Base-by-base conservation (phyloP, 2,329 filamentous ascomycete genomes). In the Curvularia eragrostidis region DNA sequence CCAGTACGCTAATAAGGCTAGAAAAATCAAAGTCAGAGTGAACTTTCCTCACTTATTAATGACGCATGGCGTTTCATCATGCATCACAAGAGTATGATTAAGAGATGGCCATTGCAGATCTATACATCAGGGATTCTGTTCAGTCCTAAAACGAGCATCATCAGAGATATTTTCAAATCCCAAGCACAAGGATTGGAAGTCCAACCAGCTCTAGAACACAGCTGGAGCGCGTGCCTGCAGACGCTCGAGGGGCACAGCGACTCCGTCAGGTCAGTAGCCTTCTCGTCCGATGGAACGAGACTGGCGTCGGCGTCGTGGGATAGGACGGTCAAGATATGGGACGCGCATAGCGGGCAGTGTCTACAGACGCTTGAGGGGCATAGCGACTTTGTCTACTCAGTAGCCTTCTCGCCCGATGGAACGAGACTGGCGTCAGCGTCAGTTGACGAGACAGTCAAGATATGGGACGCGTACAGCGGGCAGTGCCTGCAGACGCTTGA, bases 331-430 rank as follows among this genome's bases (percentile, higher is more conserved):
- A 42, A 46, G 46, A 15, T 44, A 4, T 44, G 42, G 42, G 42
- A 44, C n/a, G 30, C 21, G 9, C n/a, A 4, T 7, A 36, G 6
- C 23, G 42, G 30, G 18, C 28, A 28, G n/a, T 64, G 63, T 36
- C 28, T 63, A 21, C 62, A 60, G 30, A 66, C 62, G 38, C 60
- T 70, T 38, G 48, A 67, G 51, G 58, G 56, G 34, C 59, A 68
- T 50, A 54, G 41, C 28, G 21, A 26, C 26, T 12, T 1, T 12
- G 49, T 67, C 36, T 42, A 8, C 12, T 61, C 48, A 3, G 59
- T 69, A 10, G 23, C 57, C 44, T 56, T 61, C 48, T 63, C 52
- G 46, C 51, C 56, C 43, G 56, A 63, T 26, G 48, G 55, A 23
- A 44, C 3, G 3, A 39, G 7, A 6, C 7, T 39, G 4, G 36